A percentile compares a stretch with the other conserved stretches of the same genome.
These are phyloP conservation scores for Anisodus tanguticus DNA, from an alignment of 257 asterid genomes.

Conservation along the genomic window DNA sequence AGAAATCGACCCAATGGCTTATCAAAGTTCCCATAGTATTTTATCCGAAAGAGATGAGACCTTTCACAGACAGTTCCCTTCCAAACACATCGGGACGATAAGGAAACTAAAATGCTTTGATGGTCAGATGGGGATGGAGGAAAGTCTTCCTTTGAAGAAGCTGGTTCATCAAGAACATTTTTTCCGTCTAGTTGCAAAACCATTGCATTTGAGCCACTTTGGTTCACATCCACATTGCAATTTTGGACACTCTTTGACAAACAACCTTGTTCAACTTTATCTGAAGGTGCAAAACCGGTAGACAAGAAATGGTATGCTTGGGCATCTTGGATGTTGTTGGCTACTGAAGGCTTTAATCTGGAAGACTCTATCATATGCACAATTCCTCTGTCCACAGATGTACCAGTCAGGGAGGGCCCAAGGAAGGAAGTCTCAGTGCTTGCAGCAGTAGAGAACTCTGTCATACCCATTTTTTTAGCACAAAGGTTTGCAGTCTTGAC, in stretches of 20 bases:
- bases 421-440: constrained; percentile 44
- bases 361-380: constrained; percentile 38
- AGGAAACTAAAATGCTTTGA: constrained; percentile 89
- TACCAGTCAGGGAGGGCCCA: constrained; percentile 41
- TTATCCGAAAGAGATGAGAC: constrained; percentile 84
- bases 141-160: constrained; percentile 67
- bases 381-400: constrained; percentile 43
- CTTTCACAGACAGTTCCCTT: constrained; percentile 96
- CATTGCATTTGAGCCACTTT: constrained; percentile 22
- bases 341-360: constrained; percentile 38
- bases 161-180: constrained; percentile 50
- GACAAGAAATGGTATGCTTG: constrained; percentile 35
- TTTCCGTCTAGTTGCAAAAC: constrained; percentile 46
- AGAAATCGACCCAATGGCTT: constrained; percentile 94
- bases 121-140: constrained; percentile 89
- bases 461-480: constrained; percentile 39
- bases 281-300: constrained; percentile 39
- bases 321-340: constrained; percentile 28
- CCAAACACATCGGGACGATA: constrained; percentile 92
- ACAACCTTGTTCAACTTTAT: constrained; percentile 26
- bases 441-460: constrained; percentile 40
- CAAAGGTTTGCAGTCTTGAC: constrained; percentile 44
- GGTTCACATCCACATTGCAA: constrained; percentile 38
- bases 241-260: constrained; percentile 36
- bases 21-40: constrained; percentile 85